Conservation (phyloP, 2,329 filamentous ascomycete species). For the Penicillium polonicum region DNA sequence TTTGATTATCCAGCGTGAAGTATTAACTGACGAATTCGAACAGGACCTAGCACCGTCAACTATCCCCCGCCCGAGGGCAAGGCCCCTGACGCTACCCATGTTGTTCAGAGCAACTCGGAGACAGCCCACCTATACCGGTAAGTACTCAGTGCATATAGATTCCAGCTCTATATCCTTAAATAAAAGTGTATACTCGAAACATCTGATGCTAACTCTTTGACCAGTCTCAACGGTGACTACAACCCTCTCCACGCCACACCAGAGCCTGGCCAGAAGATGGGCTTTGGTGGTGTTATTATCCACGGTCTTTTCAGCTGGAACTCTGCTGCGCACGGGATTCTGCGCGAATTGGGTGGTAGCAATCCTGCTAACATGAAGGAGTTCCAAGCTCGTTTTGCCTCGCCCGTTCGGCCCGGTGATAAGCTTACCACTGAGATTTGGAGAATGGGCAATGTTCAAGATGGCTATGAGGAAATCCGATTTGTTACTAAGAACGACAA, state of each 20-base stretch:
- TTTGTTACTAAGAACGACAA: constrained; percentile 76
- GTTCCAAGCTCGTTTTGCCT: constrained; percentile 85
- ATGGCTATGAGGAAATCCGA: constrained; percentile 75
- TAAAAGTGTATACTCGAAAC: background rate
- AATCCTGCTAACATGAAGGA: constrained; percentile 80
- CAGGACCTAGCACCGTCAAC: constrained; percentile 67
- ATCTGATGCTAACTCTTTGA: constrained; percentile 12
- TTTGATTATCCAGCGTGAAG: background rate
- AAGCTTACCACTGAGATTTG: constrained; percentile 80
- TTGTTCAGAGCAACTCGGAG: constrained; percentile 68
- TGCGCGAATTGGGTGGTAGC: constrained; percentile 71
- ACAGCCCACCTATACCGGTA: constrained; percentile 72
- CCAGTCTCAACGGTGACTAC: constrained; percentile 84
- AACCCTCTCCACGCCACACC: constrained; percentile 89
- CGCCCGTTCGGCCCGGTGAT: constrained; percentile 78
- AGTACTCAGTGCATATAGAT: constrained; percentile 11
- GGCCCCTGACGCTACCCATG: constrained; percentile 67
- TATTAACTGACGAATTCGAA: constrained; percentile 3
- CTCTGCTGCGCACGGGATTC: constrained; percentile 68
- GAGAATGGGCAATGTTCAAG: constrained; percentile 63
- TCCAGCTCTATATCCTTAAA: background rate
- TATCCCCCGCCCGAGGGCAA: constrained; percentile 73
- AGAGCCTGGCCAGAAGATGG: constrained; percentile 83
- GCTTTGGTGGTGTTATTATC: constrained; percentile 84
- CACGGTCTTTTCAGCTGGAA: constrained; percentile 91